Evolutionary conservation across 345 rosid species (phyloP).

Genomic region (Populus pruinosa): DNA sequence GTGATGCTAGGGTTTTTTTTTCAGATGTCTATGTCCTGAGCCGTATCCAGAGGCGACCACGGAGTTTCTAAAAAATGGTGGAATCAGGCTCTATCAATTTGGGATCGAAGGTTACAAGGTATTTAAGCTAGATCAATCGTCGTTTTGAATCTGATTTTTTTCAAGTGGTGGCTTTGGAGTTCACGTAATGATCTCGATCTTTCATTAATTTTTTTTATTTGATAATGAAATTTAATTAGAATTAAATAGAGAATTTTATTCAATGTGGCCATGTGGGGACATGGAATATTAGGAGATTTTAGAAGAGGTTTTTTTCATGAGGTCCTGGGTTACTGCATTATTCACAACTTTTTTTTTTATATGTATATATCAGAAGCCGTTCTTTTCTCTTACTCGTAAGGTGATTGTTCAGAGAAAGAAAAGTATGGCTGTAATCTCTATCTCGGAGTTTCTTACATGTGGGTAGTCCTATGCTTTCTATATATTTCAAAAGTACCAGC

Average conservation of each 20-base stretch:
- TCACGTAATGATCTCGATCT: not conserved
- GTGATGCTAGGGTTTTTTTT: constrained; percentile 19
- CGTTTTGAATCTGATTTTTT: not conserved
- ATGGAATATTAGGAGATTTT: not conserved
- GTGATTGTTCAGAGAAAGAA: too few relatives aligned
- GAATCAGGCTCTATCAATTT: constrained; percentile 77
- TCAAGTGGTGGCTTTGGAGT: not conserved
- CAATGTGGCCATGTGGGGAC: not conserved
- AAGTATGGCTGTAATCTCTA: not conserved
- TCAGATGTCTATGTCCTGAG: constrained; percentile 90
- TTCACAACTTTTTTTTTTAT: too few relatives aligned
- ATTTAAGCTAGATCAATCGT: not conserved
- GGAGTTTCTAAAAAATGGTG: constrained; percentile 76
- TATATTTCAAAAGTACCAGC: not conserved
- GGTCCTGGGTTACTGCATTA: too few relatives aligned
- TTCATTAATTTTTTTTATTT: not conserved
- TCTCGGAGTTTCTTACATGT: not conserved
- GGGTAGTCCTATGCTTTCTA: not conserved
- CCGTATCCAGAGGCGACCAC: constrained; percentile 68
- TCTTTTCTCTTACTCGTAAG: too few relatives aligned
- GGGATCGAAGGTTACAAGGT: constrained; percentile 94
- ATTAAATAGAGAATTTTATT: not conserved
- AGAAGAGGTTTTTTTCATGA: too few relatives aligned
- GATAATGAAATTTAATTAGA: not conserved
- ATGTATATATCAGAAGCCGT: too few relatives aligned